These are phyloP conservation scores for Hyaloscypha bicolor DNA, from an alignment of 495 filamentous ascomycete species.

Conservation along the genomic window DNA sequence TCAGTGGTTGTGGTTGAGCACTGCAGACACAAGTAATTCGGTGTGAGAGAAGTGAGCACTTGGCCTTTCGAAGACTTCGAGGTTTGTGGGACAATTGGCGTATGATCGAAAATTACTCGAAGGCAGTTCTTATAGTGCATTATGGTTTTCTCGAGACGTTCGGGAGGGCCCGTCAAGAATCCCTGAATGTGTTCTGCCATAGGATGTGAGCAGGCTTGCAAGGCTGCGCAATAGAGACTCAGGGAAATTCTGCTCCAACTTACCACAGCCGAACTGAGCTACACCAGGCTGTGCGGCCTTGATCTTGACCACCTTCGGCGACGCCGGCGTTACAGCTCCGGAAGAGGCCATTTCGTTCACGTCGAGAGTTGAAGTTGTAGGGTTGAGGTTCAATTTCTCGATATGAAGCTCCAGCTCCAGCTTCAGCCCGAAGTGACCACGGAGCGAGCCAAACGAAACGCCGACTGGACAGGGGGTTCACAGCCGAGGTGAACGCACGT, in stretches of 20 bases:
- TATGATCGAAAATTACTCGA: slow-evolving; percentile 51
- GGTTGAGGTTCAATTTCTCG: neutral
- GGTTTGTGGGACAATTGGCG: slow-evolving; percentile 50
- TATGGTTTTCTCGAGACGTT: slow-evolving; percentile 51
- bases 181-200: slow-evolving; percentile 54
- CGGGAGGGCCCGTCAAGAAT: slow-evolving; percentile 47
- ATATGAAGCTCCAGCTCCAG: neutral
- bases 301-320: slow-evolving; percentile 54
- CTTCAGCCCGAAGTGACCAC: slow-evolving; percentile 1
- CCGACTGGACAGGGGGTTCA: neutral
- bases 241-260: slow-evolving; percentile 20
- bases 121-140: slow-evolving; percentile 56
- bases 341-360: slow-evolving; percentile 27
- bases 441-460: neutral
- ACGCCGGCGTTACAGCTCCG: slow-evolving; percentile 44
- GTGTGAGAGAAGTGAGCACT: slow-evolving; percentile 51
- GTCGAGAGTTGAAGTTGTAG: neutral
- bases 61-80: slow-evolving; percentile 47
- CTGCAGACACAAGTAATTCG: slow-evolving; percentile 72
- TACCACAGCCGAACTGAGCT: slow-evolving; percentile 58
- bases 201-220: neutral
- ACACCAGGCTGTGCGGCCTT: slow-evolving; percentile 52
- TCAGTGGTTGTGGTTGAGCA: slow-evolving; percentile 61
- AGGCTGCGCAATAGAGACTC: neutral
- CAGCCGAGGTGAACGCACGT: neutral